Conservation (phyloP, 1,284 basidiomycete species). For the Trichosporon coremiiforme region DNA sequence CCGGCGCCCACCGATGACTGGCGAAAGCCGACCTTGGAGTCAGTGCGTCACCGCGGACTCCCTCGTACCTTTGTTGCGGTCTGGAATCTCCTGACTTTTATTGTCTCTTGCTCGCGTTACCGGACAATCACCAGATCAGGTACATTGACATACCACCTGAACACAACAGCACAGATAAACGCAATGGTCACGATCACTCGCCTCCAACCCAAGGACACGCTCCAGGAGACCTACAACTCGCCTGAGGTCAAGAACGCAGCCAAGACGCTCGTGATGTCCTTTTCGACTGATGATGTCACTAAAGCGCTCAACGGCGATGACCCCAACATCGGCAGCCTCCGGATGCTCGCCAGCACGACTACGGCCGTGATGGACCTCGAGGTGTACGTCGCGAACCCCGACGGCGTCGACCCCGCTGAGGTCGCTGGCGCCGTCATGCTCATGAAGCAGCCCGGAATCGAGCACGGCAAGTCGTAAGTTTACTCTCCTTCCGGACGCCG, state of each 20-base stretch:
- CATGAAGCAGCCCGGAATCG: conserved; percentile 28
- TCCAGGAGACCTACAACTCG: neutral
- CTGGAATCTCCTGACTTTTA: neutral
- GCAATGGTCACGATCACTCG: conserved; percentile 7
- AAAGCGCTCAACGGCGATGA: conserved; percentile 19
- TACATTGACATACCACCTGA: neutral
- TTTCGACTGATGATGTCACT: conserved; percentile 18
- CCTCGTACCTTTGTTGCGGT: neutral
- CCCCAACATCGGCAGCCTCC: conserved; percentile 10
- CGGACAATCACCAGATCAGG: neutral
- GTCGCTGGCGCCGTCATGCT: conserved; percentile 23
- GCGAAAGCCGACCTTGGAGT: neutral
- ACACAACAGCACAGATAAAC: neutral
- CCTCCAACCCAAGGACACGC: neutral
- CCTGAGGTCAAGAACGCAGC: conserved; percentile 19
- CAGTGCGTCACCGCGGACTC: neutral
- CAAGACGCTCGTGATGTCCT: conserved; percentile 7
- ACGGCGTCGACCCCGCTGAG: neutral
- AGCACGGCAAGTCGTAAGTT: conserved; percentile 29
- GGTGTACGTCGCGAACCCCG: conserved; percentile 22
- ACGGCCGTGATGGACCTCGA: conserved; percentile 24
- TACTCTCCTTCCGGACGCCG: no score
- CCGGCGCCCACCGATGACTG: neutral
- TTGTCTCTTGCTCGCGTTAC: neutral
- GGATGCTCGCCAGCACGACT: conserved; percentile 7